phyloP scores from a whole-genome alignment of 2,329 filamentous ascomycete species.

The Ophiocordyceps camponoti-rufipedis region DNA sequence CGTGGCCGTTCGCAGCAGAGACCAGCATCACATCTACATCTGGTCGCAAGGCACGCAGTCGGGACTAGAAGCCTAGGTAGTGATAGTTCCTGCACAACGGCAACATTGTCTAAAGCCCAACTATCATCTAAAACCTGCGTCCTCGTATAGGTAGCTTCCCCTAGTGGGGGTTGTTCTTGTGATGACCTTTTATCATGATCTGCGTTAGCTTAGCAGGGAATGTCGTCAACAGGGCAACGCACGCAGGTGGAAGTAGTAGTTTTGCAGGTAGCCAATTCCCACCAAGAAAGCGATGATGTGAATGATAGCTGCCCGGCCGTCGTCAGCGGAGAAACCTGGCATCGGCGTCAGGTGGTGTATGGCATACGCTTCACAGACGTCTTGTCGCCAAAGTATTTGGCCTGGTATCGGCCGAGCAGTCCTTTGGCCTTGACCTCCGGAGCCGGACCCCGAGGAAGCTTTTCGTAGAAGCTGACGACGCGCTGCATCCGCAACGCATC shows the following conservation, averaged over 20 bases:
- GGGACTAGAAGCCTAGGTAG: neutral
- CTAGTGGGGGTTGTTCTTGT: conserved; percentile 99
- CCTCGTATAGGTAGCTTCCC: neutral
- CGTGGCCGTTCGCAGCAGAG: neutral
- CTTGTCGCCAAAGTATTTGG: conserved; percentile 91
- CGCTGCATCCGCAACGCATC: conserved; percentile 97
- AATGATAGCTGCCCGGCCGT: conserved; percentile 48
- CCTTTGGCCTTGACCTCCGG: conserved; percentile 70
- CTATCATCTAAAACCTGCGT: conserved; percentile 16
- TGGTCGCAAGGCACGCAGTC: too few relatives aligned
- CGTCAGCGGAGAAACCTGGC: neutral
- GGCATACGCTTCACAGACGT: conserved; percentile 66
- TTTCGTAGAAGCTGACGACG: conserved; percentile 97
- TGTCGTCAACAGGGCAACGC: conserved; percentile 24
- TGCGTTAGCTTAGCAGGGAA: neutral
- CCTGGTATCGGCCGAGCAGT: conserved; percentile 74
- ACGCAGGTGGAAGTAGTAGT: conserved; percentile 99
- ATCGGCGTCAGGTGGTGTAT: neutral
- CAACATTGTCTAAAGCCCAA: conserved; percentile 19
- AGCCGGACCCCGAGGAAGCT: conserved; percentile 82
- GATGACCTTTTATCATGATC: conserved; percentile 52
- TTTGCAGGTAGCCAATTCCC: conserved; percentile 78
- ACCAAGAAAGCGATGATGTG: conserved; percentile 69
- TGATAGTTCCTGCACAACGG: neutral
- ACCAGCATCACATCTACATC: neutral